Evolutionary conservation across 176 grass and related monocot genomes (phyloP), one percentile per base, ranked within the genome.

Genomic region (Lolium multiflorum): DNA sequence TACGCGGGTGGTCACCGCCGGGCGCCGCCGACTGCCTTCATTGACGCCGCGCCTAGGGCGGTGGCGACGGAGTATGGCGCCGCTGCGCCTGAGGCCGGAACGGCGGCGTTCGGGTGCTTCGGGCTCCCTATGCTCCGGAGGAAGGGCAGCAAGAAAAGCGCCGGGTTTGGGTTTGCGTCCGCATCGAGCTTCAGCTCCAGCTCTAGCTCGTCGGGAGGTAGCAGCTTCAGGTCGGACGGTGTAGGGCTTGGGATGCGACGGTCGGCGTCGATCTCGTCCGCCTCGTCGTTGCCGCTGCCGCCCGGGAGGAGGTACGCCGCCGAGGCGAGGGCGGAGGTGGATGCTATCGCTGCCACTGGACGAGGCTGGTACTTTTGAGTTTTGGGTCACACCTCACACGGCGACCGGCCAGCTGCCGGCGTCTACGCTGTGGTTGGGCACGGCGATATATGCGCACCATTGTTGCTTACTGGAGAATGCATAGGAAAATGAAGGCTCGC

Each of bases 331-430:
- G 83, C 91, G 20, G 86, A 91, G 83, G 77, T 48, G 12, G 80
- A 87, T 46, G 81, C 65, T 39, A 69, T 69, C 39, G 65, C 74
- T 13, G 80, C 91, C 60, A 46, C 28, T 3, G 79, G 76, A 21
- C 89, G 89, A 4, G 79, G 76, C 18, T 91, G 89, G 91, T 77
- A 89, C 62, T 81, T 89, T 52, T 95, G 89, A 89, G 38, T 48
- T 73, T 25, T 3, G 70, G 44, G 4, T 52, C 38, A 41, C 9
- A 71, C 46, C 2, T 52, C 38, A 41, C 9, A 71, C 46, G 71
- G 47, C 72, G 14, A 17, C 22, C 6, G 13, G 72, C n/a, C 43
- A 5, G 44, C 71, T 3, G 71, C 71, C 20, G 11, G n/a, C 14
- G 25, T 7, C n/a, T 15, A 16, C 41, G 43, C 16, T 20, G 16